phyloP scores from a whole-genome alignment of 345 rosid genomes.

The Anacardium occidentale region DNA sequence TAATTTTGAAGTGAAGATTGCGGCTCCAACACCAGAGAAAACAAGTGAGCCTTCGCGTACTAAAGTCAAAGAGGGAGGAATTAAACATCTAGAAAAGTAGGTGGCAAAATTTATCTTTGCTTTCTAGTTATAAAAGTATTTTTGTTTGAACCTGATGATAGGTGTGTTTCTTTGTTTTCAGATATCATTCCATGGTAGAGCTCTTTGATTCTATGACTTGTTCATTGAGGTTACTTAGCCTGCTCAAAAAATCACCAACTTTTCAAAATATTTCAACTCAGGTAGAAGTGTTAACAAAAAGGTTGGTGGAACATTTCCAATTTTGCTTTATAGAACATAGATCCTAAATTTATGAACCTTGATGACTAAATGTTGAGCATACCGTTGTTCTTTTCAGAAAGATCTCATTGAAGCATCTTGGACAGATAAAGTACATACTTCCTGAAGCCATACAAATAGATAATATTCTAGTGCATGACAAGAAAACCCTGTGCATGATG shows the following conservation, averaged over 20 bases:
- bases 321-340: neutral
- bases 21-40: constrained; percentile 41
- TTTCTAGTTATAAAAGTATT: neutral
- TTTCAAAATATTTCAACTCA: constrained; percentile 43
- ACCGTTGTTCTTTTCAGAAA: constrained; percentile 28
- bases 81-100: constrained; percentile 27
- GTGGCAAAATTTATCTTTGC: constrained; percentile 2
- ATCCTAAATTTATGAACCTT: neutral
- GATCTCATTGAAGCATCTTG: constrained; percentile 38
- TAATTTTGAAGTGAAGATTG: constrained; percentile 18
- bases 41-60: constrained; percentile 19
- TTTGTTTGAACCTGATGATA: neutral
- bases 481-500: constrained; percentile 45
- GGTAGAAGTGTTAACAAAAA: constrained; percentile 41
- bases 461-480: constrained; percentile 44
- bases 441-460: constrained; percentile 45
- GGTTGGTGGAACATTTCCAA: constrained; percentile 24
- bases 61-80: constrained; percentile 14
- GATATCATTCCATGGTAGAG: constrained; percentile 34
- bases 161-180: constrained; percentile 9
- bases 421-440: constrained; percentile 47
- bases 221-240: constrained; percentile 46
- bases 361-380: neutral
- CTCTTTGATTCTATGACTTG: constrained; percentile 39
- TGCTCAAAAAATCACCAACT: constrained; percentile 37